phyloP scores from a whole-genome alignment of 1,139 yeast species.

The Geotrichum klebahnii region DNA sequence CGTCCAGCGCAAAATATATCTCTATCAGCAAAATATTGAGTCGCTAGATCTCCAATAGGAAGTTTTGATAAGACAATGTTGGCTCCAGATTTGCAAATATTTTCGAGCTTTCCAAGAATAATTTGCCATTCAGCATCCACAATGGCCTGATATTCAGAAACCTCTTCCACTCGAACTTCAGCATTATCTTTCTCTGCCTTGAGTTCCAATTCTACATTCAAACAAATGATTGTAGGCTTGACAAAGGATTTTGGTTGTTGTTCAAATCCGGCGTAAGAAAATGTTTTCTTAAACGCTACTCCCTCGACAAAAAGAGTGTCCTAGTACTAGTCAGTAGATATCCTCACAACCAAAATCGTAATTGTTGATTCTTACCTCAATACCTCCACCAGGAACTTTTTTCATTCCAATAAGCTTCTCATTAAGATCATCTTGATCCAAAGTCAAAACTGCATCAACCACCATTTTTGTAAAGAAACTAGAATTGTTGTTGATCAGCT shows the following conservation, averaged over 20 bases:
- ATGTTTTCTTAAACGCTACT: slow-evolving; percentile 95
- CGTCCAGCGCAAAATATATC: slow-evolving; percentile 97
- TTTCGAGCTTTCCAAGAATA: slow-evolving; percentile 78
- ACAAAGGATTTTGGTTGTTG: slow-evolving; percentile 88
- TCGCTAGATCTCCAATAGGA: slow-evolving; percentile 97
- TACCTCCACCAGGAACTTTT: slow-evolving; percentile 93
- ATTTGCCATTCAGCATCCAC: slow-evolving; percentile 99
- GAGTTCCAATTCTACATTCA: slow-evolving; percentile 90
- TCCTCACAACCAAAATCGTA: background rate
- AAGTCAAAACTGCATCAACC: slow-evolving; percentile 85
- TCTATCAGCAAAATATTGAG: slow-evolving; percentile 96
- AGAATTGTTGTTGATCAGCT: slow-evolving; percentile 80
- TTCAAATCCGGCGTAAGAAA: slow-evolving; percentile 96
- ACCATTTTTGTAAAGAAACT: slow-evolving; percentile 92
- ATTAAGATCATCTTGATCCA: slow-evolving; percentile 80
- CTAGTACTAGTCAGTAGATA: slow-evolving; percentile 17
- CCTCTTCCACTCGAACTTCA: slow-evolving; percentile 95
- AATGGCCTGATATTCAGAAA: slow-evolving; percentile 87
- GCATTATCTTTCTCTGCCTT: slow-evolving; percentile 99
- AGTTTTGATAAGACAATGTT: slow-evolving; percentile 87
- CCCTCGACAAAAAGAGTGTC: slow-evolving; percentile 87
- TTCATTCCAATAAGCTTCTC: slow-evolving; percentile 91
- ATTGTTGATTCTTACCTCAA: slow-evolving; percentile 47
- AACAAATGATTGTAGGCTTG: slow-evolving; percentile 75
- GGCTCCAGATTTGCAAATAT: slow-evolving; percentile 81